Conservation (phyloP, 148 eudicot genomes). For the Suaeda aralocaspica region DNA sequence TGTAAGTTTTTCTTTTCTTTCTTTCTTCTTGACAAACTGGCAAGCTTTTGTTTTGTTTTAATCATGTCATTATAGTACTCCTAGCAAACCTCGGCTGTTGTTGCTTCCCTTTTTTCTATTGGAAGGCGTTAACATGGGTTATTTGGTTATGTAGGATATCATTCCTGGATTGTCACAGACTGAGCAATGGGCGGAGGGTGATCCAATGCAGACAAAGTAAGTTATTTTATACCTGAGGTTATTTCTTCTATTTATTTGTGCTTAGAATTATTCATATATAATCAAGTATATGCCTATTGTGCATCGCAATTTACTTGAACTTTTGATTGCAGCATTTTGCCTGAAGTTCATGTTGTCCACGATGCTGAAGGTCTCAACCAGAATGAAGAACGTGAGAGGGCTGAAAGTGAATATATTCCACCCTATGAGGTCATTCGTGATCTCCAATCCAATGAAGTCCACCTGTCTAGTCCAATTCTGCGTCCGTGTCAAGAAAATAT, state of each 20-base stretch:
- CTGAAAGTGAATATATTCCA: slow-evolving; percentile 23
- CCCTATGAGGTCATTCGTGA: slow-evolving; percentile 52
- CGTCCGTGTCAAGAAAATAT: slow-evolving; percentile 24
- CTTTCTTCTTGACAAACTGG: background rate
- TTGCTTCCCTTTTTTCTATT: background rate
- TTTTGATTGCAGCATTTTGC: slow-evolving; percentile 33
- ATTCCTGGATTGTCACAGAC: slow-evolving; percentile 17
- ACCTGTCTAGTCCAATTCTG: slow-evolving; percentile 17
- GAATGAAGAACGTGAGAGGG: slow-evolving; percentile 14
- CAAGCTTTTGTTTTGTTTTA: background rate
- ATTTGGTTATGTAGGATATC: slow-evolving; percentile 26
- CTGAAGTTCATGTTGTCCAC: slow-evolving; percentile 22
- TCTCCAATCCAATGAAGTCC: slow-evolving; percentile 21
- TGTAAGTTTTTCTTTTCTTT: slow-evolving; percentile 35
- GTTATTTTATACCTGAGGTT: too few relatives aligned
- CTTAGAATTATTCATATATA: too few relatives aligned
- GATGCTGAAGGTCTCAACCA: background rate
- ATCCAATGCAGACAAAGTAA: slow-evolving; percentile 53
- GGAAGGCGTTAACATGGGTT: background rate
- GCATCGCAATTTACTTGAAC: background rate
- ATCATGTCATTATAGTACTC: background rate
- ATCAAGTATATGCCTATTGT: background rate
- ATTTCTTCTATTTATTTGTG: too few relatives aligned
- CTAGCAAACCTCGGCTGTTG: background rate
- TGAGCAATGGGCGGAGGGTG: slow-evolving; percentile 13